phyloP scores from a whole-genome alignment of 1,284 basidiomycete genomes.

The Cryptococcus sp. region DNA sequence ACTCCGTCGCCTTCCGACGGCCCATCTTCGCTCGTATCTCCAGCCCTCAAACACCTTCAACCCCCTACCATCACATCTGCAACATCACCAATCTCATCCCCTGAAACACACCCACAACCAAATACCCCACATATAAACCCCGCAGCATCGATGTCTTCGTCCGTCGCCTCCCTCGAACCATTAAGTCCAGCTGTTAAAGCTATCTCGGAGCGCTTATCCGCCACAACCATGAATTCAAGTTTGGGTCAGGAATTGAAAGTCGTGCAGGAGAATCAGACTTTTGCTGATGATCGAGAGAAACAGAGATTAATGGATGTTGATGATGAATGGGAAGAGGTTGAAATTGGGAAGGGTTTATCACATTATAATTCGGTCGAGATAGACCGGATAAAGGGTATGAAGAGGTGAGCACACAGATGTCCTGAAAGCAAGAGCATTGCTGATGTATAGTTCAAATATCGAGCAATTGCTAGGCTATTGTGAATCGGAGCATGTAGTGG shows the following conservation, averaged over 20 bases:
- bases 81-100: conserved; percentile 4
- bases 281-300: neutral
- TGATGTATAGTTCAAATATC: conserved; percentile 66
- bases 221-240: conserved; percentile 1
- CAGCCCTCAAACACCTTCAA: conserved; percentile 8
- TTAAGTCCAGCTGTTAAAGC: conserved; percentile 36
- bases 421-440: neutral
- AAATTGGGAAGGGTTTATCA: conserved; percentile 88
- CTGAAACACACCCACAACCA: conserved; percentile 18
- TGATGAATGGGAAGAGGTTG: conserved; percentile 70
- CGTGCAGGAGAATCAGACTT: conserved; percentile 5
- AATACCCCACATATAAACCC: conserved; percentile 44
- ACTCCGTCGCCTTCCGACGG: neutral
- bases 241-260: conserved; percentile 5
- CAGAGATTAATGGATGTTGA: conserved; percentile 10
- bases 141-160: conserved; percentile 41
- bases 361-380: conserved; percentile 97
- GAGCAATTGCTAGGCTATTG: conserved; percentile 80
- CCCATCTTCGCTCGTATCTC: conserved; percentile 6
- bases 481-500: conserved; percentile 94
- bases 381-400: conserved; percentile 77
- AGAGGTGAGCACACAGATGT: conserved; percentile 60
- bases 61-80: neutral
- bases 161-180: conserved; percentile 46
- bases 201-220: conserved; percentile 17